Evolutionary conservation across 2,329 filamentous ascomycete genomes (phyloP), one percentile per base, ranked within the genome.

Genomic region (Trichoderma breve): DNA sequence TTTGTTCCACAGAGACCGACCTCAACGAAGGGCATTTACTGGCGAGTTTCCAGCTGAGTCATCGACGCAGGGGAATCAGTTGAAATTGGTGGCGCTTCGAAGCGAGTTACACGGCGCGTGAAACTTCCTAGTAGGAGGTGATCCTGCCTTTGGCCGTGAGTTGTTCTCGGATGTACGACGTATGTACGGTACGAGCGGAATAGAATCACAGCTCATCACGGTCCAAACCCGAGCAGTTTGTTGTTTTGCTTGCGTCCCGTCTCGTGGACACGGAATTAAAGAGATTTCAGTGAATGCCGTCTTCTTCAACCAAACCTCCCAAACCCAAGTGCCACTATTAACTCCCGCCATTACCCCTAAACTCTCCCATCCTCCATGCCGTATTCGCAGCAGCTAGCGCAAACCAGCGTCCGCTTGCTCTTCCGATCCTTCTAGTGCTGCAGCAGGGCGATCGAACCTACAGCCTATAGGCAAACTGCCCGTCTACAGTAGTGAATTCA

Each of bases 321-420:
- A 47, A 63, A 26, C 15, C 24, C 43, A 47, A 47, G 18, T 24
- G 28, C 43, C 43, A 51, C n/a, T 12, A 21, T 6, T 39, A 14
- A 18, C 24, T 36, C 60, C 62, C 62, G 28, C 62, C 62, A 8
- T 26, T 47, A 47, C 39, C 61, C 61, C 61, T 64, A 47, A 63
- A 64, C 36, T 28, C n/a, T 28, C 26, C 11, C 61, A 64, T 18
- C 61, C 61, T 43, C 64, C 21, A 58, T 67, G 39, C 64, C 64
- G 64, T 67, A 67, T 67, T 67, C 64, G 64, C 64, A 28, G 53
- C 14, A 28, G 64, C 11, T 53, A 53, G 47, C 47, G 39, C n/a
- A 30, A 28, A 36, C 21, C 28, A 21, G 47, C 64, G 51, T 67
- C 30, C n/a, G 30, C 30, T 36, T 36, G n/a, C 34, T 21, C 4